phyloP scores from a whole-genome alignment of 2,329 filamentous ascomycete species.

The Sclerotinia borealis region DNA sequence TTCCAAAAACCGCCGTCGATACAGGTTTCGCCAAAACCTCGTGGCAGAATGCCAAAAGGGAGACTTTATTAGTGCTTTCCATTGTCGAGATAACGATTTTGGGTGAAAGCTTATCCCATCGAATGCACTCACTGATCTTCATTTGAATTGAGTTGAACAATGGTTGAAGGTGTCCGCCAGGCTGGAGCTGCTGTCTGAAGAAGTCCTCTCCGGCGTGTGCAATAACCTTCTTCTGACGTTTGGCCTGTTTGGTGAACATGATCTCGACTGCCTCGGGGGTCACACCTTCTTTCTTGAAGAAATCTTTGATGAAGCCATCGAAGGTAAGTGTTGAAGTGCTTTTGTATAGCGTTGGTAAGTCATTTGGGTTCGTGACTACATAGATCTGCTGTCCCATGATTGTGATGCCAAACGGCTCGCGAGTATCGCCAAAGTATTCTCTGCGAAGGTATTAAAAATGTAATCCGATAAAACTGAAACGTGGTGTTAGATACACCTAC shows the following conservation, averaged over 20 bases:
- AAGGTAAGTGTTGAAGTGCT: too few relatives aligned
- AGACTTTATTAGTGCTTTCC: background rate
- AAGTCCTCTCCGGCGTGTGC: background rate
- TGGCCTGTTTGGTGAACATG: background rate
- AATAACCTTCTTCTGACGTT: background rate
- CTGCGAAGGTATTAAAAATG: too few relatives aligned
- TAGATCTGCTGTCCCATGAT: too few relatives aligned
- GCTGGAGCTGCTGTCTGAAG: background rate
- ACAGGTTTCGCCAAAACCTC: background rate
- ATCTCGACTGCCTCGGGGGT: too few relatives aligned
- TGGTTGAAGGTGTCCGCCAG: background rate
- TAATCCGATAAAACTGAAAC: too few relatives aligned
- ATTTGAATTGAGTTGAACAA: background rate
- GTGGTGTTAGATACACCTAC: too few relatives aligned
- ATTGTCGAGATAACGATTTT: background rate
- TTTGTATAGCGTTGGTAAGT: too few relatives aligned
- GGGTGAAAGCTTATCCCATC: background rate
- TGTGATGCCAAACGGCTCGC: too few relatives aligned
- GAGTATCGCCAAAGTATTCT: too few relatives aligned
- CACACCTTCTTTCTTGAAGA: too few relatives aligned
- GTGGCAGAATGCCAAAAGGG: background rate
- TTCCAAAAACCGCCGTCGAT: background rate
- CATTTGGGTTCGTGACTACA: too few relatives aligned
- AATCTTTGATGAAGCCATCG: too few relatives aligned
- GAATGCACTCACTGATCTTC: background rate